These are phyloP conservation scores for Cardamine chenopodiifolia DNA, from an alignment of 345 rosid species.

Conservation along the genomic window DNA sequence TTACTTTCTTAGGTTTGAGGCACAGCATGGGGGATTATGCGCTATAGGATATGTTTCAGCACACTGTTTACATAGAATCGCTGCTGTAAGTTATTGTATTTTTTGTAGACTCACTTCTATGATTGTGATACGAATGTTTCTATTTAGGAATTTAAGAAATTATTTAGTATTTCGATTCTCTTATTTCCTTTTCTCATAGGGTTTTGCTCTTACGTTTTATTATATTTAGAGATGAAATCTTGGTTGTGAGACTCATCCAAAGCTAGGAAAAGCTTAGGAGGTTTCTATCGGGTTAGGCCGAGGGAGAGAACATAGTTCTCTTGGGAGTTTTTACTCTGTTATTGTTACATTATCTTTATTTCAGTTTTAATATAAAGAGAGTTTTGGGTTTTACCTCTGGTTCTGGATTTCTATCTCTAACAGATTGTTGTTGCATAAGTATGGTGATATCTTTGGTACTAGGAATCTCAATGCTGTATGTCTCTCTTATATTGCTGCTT, in stretches of 20 bases:
- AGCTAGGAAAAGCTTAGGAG: too few species aligned
- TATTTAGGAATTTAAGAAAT: too few species aligned
- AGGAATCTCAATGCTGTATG: slow-evolving; percentile 9
- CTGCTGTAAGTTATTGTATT: slow-evolving; percentile 57
- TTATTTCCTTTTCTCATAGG: too few species aligned
- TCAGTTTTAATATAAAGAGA: too few species aligned
- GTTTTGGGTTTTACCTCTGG: neutral
- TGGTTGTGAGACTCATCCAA: neutral
- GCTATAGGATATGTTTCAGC: slow-evolving; percentile 83
- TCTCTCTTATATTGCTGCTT: slow-evolving; percentile 12
- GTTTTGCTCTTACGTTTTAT: neutral
- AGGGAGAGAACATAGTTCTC: too few species aligned
- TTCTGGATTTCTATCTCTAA: neutral
- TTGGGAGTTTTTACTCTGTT: too few species aligned
- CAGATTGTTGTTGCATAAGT: neutral
- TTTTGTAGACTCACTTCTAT: neutral
- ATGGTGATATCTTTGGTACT: slow-evolving; percentile 7
- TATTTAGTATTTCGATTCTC: too few species aligned
- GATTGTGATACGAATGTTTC: neutral
- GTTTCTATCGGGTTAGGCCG: too few species aligned
- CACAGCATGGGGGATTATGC: slow-evolving; percentile 72
- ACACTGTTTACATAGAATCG: slow-evolving; percentile 56
- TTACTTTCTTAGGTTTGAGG: slow-evolving; percentile 72
- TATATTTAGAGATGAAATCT: too few species aligned
- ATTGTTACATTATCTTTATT: too few species aligned